phyloP scores from a whole-genome alignment of 106 monocot species.

The Acorus gramineus region DNA sequence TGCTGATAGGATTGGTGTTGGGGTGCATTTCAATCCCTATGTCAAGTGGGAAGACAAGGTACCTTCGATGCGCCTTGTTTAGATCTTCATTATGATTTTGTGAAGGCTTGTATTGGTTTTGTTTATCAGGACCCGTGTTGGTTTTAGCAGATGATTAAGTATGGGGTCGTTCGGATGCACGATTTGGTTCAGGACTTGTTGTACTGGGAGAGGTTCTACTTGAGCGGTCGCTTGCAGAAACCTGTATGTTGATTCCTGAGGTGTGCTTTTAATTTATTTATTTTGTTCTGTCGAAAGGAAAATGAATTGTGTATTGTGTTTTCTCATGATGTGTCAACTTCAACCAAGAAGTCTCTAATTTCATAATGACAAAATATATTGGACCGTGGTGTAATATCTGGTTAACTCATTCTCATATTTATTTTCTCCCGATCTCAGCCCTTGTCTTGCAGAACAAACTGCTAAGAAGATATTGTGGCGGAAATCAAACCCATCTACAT shows the following conservation, averaged over 20 bases:
- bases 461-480: too few species aligned
- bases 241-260: slow-evolving; percentile 75
- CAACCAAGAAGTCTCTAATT: too few species aligned
- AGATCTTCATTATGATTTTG: not conserved
- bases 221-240: slow-evolving; percentile 95
- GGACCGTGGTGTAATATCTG: too few species aligned
- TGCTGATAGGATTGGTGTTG: slow-evolving; percentile 67
- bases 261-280: slow-evolving; percentile 22
- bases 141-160: slow-evolving; percentile 68
- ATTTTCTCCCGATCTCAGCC: too few species aligned
- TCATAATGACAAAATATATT: too few species aligned
- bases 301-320: too few species aligned
- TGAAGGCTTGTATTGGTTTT: too few species aligned
- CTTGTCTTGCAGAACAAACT: too few species aligned
- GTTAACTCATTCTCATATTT: too few species aligned
- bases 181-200: slow-evolving; percentile 70
- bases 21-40: slow-evolving; percentile 94
- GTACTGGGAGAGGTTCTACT: slow-evolving; percentile 72
- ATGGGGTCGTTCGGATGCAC: slow-evolving; percentile 89
- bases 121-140: not conserved
- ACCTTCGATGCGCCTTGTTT: too few species aligned
- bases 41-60: slow-evolving; percentile 83
- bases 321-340: too few species aligned
- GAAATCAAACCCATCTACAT: too few species aligned
- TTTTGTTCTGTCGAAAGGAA: not conserved